These are phyloP conservation scores for Samsoniella hepiali DNA, from an alignment of 2,329 filamentous ascomycete species.

Conservation along the genomic window DNA sequence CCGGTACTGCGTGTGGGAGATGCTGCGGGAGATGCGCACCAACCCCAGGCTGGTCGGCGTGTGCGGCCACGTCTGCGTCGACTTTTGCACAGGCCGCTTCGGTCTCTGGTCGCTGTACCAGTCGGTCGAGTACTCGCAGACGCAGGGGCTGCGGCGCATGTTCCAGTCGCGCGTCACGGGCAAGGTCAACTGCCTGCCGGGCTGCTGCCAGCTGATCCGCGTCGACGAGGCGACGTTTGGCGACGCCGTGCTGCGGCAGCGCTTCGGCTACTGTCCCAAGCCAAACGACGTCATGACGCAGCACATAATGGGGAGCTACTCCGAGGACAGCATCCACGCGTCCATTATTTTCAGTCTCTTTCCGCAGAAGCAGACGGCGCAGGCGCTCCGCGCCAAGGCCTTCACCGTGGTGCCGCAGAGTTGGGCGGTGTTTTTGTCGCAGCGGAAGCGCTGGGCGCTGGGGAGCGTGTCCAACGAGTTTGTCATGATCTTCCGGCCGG, in stretches of 20 bases:
- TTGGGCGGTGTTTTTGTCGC: slow-evolving; percentile 46
- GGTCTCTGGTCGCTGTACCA: slow-evolving; percentile 46
- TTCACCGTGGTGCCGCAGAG: slow-evolving; percentile 45
- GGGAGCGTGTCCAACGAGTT: slow-evolving; percentile 49
- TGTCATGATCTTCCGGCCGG: slow-evolving; percentile 44
- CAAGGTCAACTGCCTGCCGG: slow-evolving; percentile 48
- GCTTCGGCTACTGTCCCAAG: slow-evolving; percentile 47
- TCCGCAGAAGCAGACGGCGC: slow-evolving; percentile 42
- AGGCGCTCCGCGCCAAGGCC: slow-evolving; percentile 45
- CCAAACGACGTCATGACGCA: slow-evolving; percentile 47
- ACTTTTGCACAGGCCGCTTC: slow-evolving; percentile 41
- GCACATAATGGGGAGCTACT: slow-evolving; percentile 48
- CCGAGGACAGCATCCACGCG: slow-evolving; percentile 49
- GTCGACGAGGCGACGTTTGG: slow-evolving; percentile 49
- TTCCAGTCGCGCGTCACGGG: slow-evolving; percentile 48
- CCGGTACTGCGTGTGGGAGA: slow-evolving; percentile 41
- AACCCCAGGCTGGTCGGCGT: slow-evolving; percentile 44
- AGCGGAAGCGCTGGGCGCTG: slow-evolving; percentile 48
- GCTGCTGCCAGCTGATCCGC: slow-evolving; percentile 49
- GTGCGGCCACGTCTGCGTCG: slow-evolving; percentile 47
- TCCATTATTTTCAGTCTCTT: slow-evolving; percentile 46
- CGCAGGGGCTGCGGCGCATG: slow-evolving; percentile 45
- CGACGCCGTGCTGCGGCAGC: slow-evolving; percentile 42
- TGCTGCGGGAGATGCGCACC: slow-evolving; percentile 42
- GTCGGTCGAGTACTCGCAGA: slow-evolving; percentile 47